Percentiles rank a stretch among this genome's conserved stretches.
Evolutionary conservation across 1,139 yeast genomes (phyloP).

Genomic region (Sugiyamaella sp.): DNA sequence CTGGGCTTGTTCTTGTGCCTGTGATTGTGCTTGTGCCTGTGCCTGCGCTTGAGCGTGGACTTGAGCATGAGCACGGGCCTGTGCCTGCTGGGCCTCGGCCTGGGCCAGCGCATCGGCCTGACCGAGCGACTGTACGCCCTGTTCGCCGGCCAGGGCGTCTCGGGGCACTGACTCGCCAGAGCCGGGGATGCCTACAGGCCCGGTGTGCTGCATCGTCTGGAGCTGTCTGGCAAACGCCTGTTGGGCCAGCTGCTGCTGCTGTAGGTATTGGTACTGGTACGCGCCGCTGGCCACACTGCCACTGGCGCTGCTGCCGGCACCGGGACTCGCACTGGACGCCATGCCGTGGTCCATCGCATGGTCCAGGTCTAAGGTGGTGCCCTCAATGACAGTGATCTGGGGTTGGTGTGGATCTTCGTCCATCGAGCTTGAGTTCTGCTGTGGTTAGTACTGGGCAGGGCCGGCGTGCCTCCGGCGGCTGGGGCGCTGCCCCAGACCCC

Average conservation of each 20-base stretch:
- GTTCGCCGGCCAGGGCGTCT: not conserved
- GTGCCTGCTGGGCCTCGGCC: not conserved
- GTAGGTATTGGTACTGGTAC: conserved; percentile 31
- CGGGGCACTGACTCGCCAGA: not conserved
- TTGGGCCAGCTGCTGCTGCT: conserved; percentile 32
- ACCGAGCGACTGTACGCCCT: not conserved
- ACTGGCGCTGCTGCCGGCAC: conserved; percentile 2
- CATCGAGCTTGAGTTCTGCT: conserved; percentile 12
- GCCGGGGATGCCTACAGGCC: conserved; percentile 31
- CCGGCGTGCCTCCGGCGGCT: not conserved
- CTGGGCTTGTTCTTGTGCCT: conserved; percentile 13
- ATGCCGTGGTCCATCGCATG: conserved; percentile 8
- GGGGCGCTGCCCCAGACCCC: conserved; percentile 10
- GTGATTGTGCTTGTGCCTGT: conserved; percentile 16
- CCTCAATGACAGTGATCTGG: conserved; percentile 23
- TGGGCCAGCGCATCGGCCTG: not conserved
- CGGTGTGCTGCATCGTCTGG: conserved; percentile 24
- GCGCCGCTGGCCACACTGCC: conserved; percentile 7
- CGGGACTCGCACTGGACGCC: conserved; percentile 14
- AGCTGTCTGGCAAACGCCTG: conserved; percentile 28
- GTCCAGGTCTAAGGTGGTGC: too few relatives aligned
- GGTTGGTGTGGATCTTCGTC: conserved; percentile 18
- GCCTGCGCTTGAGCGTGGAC: not conserved
- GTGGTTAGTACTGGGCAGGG: not conserved
- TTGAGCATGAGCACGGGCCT: not conserved